Conservation (phyloP, 768 basidiomycete species). For the Daedaleopsis sinensis region DNA sequence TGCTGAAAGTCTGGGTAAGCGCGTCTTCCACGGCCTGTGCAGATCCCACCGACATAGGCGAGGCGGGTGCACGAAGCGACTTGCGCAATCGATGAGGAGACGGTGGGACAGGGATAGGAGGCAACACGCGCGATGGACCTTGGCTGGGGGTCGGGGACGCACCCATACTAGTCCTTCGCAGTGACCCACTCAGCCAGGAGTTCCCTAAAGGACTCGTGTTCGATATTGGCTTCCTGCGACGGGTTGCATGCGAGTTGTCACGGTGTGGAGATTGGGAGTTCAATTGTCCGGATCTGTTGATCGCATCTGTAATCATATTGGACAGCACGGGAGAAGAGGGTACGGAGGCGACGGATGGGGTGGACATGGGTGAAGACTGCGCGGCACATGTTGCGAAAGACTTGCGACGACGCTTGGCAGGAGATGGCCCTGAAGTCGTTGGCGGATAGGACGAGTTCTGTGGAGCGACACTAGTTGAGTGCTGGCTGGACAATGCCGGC, state of each 20-base stretch:
- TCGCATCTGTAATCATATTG: slow-evolving; percentile 19
- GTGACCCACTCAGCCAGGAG: too few species aligned
- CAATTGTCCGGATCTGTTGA: slow-evolving; percentile 12
- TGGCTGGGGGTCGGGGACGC: too few species aligned
- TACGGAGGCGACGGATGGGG: slow-evolving; percentile 10
- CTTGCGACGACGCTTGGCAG: slow-evolving; percentile 4
- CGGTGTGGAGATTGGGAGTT: neutral
- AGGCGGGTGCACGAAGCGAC: neutral
- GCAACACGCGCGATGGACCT: too few species aligned
- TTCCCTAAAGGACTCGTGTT: neutral
- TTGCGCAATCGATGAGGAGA: neutral
- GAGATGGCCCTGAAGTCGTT: neutral
- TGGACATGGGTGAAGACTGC: slow-evolving; percentile 18
- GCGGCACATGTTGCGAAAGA: slow-evolving; percentile 18
- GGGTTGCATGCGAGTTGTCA: neutral
- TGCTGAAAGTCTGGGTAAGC: slow-evolving; percentile 13
- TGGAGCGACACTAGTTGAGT: neutral
- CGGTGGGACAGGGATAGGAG: neutral
- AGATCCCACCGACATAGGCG: slow-evolving; percentile 7
- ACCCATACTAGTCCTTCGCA: too few species aligned
- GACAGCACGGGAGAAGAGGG: slow-evolving; percentile 19
- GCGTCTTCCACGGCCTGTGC: slow-evolving; percentile 21
- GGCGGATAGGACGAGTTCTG: neutral
- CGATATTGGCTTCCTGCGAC: neutral
- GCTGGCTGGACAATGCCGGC: neutral